Evolutionary conservation across 371 early-diverging fungal genomes (phyloP), one percentile per base, ranked within the genome.

Genomic region (Mortierella polycephala): DNA sequence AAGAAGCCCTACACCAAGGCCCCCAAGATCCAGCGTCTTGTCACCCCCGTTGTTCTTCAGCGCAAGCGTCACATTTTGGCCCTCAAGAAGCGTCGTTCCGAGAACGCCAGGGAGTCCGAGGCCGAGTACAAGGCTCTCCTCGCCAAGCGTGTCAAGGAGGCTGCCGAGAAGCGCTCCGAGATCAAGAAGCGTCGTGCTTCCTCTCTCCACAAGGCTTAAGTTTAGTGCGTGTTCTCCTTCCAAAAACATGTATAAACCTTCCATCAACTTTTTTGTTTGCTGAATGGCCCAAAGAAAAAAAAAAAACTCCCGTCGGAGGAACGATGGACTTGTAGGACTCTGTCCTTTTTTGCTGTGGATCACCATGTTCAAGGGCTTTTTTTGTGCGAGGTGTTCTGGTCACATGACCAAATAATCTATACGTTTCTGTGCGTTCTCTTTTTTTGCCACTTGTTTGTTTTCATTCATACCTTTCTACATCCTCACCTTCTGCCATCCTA

Each of bases 21-120:
- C 50, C 90, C 90, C 77, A 90, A 89, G 95, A 97, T 98, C 92
- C 98, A 98, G 89, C 96, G 98, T 82, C 91, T 98, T 75, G 96
- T 97, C 71, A 97, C 98, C 71, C 98, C 98, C 80, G 86, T 92
- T 77, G 94, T 92, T 68, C 91, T 97, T 69, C 97, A 96, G 90
- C 95, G 96, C 88, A 96, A 95, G 91, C 90, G 96, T 72, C 91
- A 90, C 86, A 88, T 85, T 71, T 82, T 86, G 73, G 92, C 96
- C 79, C 86, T 92, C 84, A 97, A 96, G 96, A 87, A 87, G 79
- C 88, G 88, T 83, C 88, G 90, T 76, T 83, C 88, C 62, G 91
- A 90, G 83, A 88, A 90, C 83, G 90, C 94, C 83, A 89, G 87
- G 84, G 95, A 93, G 83, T 94, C 91, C 51, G 96, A 96, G 74